A percentile compares a stretch with the other conserved stretches of the same genome.
These are phyloP conservation scores for Angomonas ambiguus DNA, from an alignment of 208 protist species.

Conservation along the genomic window DNA sequence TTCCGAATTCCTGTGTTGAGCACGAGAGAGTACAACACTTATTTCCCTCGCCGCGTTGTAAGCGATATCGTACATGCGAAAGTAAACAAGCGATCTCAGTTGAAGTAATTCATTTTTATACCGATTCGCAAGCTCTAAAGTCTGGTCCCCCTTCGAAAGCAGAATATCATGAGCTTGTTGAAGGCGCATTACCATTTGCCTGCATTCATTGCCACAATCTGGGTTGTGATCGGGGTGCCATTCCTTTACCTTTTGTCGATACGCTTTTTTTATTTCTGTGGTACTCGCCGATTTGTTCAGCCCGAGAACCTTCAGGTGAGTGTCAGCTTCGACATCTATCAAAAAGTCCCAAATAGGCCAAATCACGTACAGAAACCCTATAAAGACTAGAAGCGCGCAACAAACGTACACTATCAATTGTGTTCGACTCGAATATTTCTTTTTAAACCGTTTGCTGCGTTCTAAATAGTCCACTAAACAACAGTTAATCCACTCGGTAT, in stretches of 20 bases:
- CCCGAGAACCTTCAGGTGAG: conserved; percentile 51
- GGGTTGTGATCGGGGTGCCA: conserved; percentile 86
- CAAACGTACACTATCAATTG: conserved; percentile 24
- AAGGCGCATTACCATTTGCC: conserved; percentile 47
- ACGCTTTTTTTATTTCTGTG: conserved; percentile 65
- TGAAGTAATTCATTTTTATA: conserved; percentile 60
- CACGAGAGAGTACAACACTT: conserved; percentile 24
- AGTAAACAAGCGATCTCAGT: conserved; percentile 68
- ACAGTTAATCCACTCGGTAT: conserved; percentile 49
- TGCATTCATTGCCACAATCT: conserved; percentile 59
- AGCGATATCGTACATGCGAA: conserved; percentile 69
- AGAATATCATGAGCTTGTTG: conserved; percentile 80
- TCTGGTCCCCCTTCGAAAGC: conserved; percentile 50
- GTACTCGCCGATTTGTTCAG: conserved; percentile 31
- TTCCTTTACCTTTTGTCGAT: conserved; percentile 62
- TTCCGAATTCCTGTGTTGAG: conserved; percentile 4
- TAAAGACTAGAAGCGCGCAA: conserved; percentile 18
- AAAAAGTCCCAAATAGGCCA: conserved; percentile 80
- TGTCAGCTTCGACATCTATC: conserved; percentile 67
- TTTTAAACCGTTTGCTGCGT: conserved; percentile 40
- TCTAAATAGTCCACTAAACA: conserved; percentile 70
- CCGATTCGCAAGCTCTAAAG: conserved; percentile 48
- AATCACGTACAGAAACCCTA: conserved; percentile 27
- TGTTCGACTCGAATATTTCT: conserved; percentile 15
- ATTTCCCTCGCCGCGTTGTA: conserved; percentile 53